Evolutionary conservation across 768 basidiomycete genomes (phyloP), one percentile per base, ranked within the genome.

Genomic region (Suillus americanus): DNA sequence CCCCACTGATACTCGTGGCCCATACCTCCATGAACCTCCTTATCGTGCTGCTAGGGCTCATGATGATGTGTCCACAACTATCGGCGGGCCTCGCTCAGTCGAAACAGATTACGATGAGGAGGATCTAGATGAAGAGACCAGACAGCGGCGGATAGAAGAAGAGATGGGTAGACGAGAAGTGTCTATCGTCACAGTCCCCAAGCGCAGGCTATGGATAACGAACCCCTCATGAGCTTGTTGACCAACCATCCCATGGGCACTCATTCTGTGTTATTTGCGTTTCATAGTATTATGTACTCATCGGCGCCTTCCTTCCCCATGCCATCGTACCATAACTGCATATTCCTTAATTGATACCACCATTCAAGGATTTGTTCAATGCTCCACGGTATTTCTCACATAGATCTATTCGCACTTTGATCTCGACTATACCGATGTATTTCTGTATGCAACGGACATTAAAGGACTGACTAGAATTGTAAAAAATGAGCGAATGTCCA

Each of bases 101-200:
- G 86, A 85, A 40, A 82, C 81, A 8, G 89, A 87, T 61, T 85
- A 85, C 13, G 81, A 85, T 12, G 88, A 91, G 23, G 88, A 89
- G 37, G 89, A 91, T 55, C 79, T 89, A 62, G 91, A 93, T 68
- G 91, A 93, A 67, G 86, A 89, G 57, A 82, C 86, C 14, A 81
- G 87, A 65, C 91, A 92, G 73, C 82, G 86, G 65, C 81, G 85
- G 69, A 92, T 93, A 40, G 92, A 94, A 72, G 88, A 89, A 64
- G 92, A 94, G 75, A 91, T 94, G 84, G 86, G 82, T 45, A 81
- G 91, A 68, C 84, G 92, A 57, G 91, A 94, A 67, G 91, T 94
- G 37, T 90, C 89, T n/a, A 91, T 94, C 70, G 85, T 94, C 66
- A 82, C 86, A 50, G 84, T 87, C 14, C 92, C 92, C 23, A 88